These are phyloP conservation scores for Paracoccidioides brasiliensis DNA, from an alignment of 2,329 filamentous ascomycete species.

Conservation along the genomic window DNA sequence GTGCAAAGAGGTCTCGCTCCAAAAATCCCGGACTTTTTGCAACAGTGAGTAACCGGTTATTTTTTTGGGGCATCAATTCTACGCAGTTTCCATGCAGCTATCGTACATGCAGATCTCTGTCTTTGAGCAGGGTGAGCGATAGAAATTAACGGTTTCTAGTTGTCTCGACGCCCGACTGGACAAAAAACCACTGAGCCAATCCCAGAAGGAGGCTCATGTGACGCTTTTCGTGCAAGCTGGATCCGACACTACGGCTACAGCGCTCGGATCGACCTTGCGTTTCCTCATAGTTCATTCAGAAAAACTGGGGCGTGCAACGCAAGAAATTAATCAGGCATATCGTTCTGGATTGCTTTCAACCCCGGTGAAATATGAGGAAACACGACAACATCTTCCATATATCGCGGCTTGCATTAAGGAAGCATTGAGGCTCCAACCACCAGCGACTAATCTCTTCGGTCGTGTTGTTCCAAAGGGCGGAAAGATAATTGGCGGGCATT, in stretches of 20 bases:
- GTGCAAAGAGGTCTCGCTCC: not conserved
- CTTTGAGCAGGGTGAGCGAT: not conserved
- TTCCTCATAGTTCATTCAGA: constrained; percentile 15
- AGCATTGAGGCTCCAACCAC: constrained; percentile 62
- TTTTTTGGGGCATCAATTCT: not conserved
- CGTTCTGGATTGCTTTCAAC: constrained; percentile 1
- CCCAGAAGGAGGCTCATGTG: constrained; percentile 25
- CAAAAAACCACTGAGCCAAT: constrained; percentile 17
- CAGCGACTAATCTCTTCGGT: constrained; percentile 59
- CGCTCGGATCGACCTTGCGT: constrained; percentile 20
- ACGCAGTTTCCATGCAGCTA: not conserved
- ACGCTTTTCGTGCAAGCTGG: constrained; percentile 26
- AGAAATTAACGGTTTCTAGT: constrained; percentile 7
- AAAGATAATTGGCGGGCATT: constrained; percentile 48
- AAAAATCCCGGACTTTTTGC: constrained; percentile 23
- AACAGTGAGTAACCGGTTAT: constrained; percentile 14
- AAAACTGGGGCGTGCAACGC: constrained; percentile 4
- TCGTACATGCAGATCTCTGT: not conserved
- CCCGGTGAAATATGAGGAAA: constrained; percentile 14
- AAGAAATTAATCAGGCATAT: constrained; percentile 16
- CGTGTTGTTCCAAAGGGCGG: constrained; percentile 56
- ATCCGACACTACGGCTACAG: constrained; percentile 24
- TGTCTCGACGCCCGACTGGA: constrained; percentile 22
- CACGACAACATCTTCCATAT: constrained; percentile 44
- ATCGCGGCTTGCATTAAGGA: constrained; percentile 69